Evolutionary conservation across 495 filamentous ascomycete species (phyloP), one percentile per base, ranked within the genome.

Genomic region (Aspergillus sparsus): DNA sequence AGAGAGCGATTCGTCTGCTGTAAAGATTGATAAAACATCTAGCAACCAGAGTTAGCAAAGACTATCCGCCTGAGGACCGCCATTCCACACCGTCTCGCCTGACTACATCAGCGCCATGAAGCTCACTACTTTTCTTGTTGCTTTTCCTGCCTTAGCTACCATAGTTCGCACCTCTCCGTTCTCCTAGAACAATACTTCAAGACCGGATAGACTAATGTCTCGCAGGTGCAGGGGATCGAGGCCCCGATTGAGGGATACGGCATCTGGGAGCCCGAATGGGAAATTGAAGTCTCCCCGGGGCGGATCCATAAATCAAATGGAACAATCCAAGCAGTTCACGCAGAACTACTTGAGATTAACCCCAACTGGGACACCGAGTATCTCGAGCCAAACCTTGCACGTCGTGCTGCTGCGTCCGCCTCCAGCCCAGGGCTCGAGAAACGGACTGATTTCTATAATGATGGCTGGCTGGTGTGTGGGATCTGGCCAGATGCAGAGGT

Each of bases 371-470:
- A 41, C 2, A 13, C 9, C 9, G 37, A 41, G 37, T 41, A 41
- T 13, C 13, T 41, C 37, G 13, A 41, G 13, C 37, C 13, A 60
- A n/a, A n/a, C n/a, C n/a, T n/a, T n/a, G n/a, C n/a, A n/a, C n/a
- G n/a, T n/a, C n/a, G n/a, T n/a, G n/a, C n/a, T n/a, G n/a, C n/a
- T n/a, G n/a, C n/a, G n/a, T n/a, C n/a, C n/a, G n/a, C n/a, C n/a
- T n/a, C n/a, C n/a, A n/a, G n/a, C n/a, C n/a, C n/a, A n/a, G n/a
- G n/a, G n/a, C n/a, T n/a, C n/a, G n/a, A n/a, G n/a, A 52, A 52
- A 36, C 49, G 49, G 15, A 52, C 49, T 6, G 49, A 52, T 13
- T 52, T 52, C 49, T 52, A 52, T 32, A 32, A 32, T 10, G 7
- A 27, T 13, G 36, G 36, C 27, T 13, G 5, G 27, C n/a, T n/a